phyloP scores from a whole-genome alignment of 2,329 filamentous ascomycete genomes.

The Nigrospora oryzae region DNA sequence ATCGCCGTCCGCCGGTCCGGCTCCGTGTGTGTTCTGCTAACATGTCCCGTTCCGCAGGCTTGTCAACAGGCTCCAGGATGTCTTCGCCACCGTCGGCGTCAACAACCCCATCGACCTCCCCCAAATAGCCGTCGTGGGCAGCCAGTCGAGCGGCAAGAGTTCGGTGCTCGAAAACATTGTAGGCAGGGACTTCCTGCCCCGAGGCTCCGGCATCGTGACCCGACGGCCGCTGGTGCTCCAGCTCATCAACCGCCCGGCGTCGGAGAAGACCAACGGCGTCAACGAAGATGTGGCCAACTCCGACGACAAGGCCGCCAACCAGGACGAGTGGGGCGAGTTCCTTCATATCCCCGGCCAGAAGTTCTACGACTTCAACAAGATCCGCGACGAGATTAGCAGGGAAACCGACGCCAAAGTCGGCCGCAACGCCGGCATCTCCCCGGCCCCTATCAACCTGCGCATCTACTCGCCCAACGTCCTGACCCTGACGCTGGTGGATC shows the following conservation, averaged over 20 bases:
- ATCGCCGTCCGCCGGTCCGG: no score
- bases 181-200: conserved; percentile 85
- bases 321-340: conserved; percentile 98
- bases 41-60: conserved; percentile 40
- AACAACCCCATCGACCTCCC: conserved; percentile 71
- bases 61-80: conserved; percentile 99
- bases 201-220: conserved; percentile 96
- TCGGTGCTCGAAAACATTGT: conserved; percentile 46
- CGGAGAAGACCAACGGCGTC: conserved; percentile 62
- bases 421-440: conserved; percentile 91
- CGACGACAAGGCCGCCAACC: conserved; percentile 80
- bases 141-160: conserved; percentile 47
- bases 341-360: conserved; percentile 91
- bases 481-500: conserved; percentile 57
- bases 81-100: conserved; percentile 95
- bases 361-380: conserved; percentile 33
- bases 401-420: conserved; percentile 57
- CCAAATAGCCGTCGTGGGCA: conserved; percentile 39
- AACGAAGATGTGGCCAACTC: conserved; percentile 56
- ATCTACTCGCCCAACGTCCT: conserved; percentile 98
- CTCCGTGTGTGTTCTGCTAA: no score
- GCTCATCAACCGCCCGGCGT: conserved; percentile 49
- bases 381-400: conserved; percentile 36
- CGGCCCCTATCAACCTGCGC: conserved; percentile 91
- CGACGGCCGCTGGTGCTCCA: conserved; percentile 84